These are phyloP conservation scores for Trichopus zeylanicus DNA, from an alignment of 116 monocot species.

Conservation along the genomic window DNA sequence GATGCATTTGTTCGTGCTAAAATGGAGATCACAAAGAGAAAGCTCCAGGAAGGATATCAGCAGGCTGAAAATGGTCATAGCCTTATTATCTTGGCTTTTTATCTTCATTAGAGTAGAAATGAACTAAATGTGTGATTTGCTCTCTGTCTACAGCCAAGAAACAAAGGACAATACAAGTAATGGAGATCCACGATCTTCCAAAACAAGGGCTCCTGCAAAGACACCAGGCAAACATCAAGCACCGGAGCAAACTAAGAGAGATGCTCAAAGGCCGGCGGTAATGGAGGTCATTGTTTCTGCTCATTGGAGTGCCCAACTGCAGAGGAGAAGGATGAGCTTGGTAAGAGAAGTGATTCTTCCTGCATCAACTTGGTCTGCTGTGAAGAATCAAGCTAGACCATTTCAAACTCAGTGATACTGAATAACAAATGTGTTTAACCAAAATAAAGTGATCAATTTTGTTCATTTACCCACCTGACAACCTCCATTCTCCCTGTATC, in stretches of 20 bases:
- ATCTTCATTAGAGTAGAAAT: neutral
- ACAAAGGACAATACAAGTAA: conserved; percentile 30
- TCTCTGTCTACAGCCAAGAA: conserved; percentile 24
- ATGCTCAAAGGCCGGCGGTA: neutral
- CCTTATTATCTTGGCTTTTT: neutral
- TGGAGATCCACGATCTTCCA: conserved; percentile 28
- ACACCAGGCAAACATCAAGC: conserved; percentile 11
- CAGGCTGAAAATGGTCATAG: conserved; percentile 29
- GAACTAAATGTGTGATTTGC: neutral
- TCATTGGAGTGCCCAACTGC: too few species aligned
- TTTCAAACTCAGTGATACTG: neutral
- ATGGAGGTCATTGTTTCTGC: too few species aligned
- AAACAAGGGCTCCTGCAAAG: conserved; percentile 17
- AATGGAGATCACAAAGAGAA: conserved; percentile 26
- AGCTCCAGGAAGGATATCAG: conserved; percentile 35
- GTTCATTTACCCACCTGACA: too few species aligned
- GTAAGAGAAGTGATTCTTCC: neutral
- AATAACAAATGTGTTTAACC: neutral
- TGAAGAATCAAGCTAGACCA: neutral
- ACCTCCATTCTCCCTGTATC: too few species aligned
- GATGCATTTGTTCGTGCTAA: conserved; percentile 8
- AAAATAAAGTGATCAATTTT: neutral
- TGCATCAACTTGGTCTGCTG: neutral
- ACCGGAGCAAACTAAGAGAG: neutral
- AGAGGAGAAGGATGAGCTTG: too few species aligned